phyloP scores from a whole-genome alignment of 805 yeast genomes.

The Saccharomycopsis lassenensis region DNA sequence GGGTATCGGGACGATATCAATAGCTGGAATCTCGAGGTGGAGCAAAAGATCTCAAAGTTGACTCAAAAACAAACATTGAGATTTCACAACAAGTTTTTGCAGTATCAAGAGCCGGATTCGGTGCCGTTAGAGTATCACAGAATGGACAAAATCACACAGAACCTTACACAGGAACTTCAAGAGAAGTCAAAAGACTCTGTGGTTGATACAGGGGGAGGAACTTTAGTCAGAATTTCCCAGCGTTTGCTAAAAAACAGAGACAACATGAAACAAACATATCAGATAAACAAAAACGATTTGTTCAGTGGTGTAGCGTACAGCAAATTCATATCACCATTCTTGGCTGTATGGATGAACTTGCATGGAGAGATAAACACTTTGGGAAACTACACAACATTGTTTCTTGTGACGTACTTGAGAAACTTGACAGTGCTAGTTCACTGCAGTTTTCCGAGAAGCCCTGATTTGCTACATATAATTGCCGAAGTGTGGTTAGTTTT shows the following conservation, averaged over 20 bases:
- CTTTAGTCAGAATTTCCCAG: slow-evolving; percentile 14
- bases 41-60: slow-evolving; percentile 10
- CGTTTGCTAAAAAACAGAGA: slow-evolving; percentile 13
- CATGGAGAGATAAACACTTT: slow-evolving; percentile 4
- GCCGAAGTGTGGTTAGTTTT: slow-evolving; percentile 9
- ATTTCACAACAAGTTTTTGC: too few relatives aligned
- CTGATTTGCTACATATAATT: slow-evolving; percentile 2
- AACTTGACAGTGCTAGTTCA: slow-evolving; percentile 10
- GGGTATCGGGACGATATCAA: slow-evolving; percentile 41
- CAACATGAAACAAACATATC: too few relatives aligned
- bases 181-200: too few relatives aligned
- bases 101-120: too few relatives aligned
- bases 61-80: too few relatives aligned
- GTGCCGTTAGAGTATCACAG: too few relatives aligned
- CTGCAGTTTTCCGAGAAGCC: slow-evolving; percentile 10
- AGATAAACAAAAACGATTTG: too few relatives aligned
- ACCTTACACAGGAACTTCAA: too few relatives aligned
- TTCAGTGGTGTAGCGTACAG: too few relatives aligned
- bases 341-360: slow-evolving; percentile 10
- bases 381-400: slow-evolving; percentile 10
- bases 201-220: slow-evolving; percentile 6
- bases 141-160: slow-evolving; percentile 9
- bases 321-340: slow-evolving; percentile 12
- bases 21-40: slow-evolving; percentile 6
- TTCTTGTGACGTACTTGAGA: slow-evolving; percentile 9